These are phyloP conservation scores for Rostrohypoxylon terebratum DNA, from an alignment of 495 filamentous ascomycete species.

Conservation along the genomic window DNA sequence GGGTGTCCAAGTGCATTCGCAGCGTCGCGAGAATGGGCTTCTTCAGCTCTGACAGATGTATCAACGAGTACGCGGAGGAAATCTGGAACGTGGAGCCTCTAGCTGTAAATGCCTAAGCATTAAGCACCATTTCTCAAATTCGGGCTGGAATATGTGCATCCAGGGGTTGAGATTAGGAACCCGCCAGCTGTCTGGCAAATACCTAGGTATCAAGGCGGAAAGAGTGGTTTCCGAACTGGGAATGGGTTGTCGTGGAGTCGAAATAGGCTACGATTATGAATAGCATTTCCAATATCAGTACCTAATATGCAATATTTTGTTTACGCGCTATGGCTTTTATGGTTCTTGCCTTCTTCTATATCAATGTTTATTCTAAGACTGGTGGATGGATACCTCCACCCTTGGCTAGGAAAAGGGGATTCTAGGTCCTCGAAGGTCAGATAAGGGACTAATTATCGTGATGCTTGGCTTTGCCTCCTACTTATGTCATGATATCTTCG, in stretches of 20 bases:
- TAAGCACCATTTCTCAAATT: neutral
- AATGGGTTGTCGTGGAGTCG: neutral
- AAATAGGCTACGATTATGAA: conserved; percentile 14
- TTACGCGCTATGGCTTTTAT: neutral
- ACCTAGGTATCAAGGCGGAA: neutral
- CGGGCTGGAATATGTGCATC: neutral
- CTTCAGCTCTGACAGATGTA: conserved; percentile 96
- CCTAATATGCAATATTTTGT: neutral
- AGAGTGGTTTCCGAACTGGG: neutral
- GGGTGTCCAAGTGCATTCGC: conserved; percentile 88
- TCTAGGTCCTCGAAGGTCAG: no score
- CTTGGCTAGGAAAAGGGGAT: no score
- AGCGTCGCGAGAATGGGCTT: conserved; percentile 95
- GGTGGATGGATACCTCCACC: no score
- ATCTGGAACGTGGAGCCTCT: conserved; percentile 97
- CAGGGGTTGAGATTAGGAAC: neutral
- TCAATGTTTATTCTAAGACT: neutral
- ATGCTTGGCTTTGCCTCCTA: no score
- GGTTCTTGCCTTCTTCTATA: neutral
- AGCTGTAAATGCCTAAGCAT: conserved; percentile 29
- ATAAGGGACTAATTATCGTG: no score
- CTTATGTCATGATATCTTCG: no score
- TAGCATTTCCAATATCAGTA: conserved; percentile 11
- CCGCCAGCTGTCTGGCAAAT: neutral
- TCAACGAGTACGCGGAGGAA: conserved; percentile 95